Percentiles rank a stretch among this genome's conserved stretches.
Evolutionary conservation across 2,329 filamentous ascomycete genomes (phyloP).

Genomic region (Tricladium varicosporioides): DNA sequence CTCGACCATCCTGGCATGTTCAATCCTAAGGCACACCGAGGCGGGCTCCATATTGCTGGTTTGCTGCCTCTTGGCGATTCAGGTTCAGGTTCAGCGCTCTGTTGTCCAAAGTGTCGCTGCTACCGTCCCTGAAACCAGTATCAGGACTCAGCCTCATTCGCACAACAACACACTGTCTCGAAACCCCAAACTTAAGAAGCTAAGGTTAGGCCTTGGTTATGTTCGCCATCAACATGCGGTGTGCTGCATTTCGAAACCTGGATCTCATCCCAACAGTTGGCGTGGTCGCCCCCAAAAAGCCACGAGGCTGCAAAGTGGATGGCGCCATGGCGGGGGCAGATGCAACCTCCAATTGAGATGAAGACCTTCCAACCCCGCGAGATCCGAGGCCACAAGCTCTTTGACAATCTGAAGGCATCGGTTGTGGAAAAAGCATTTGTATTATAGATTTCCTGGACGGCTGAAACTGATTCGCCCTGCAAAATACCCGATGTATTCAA

Average conservation of each 20-base stretch:
- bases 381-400: background rate
- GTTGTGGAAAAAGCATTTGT: background rate
- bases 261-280: background rate
- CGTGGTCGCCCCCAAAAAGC: background rate
- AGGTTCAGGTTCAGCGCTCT: background rate
- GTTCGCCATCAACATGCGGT: background rate
- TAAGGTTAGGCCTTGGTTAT: too few relatives aligned
- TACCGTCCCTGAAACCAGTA: background rate
- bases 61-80: background rate
- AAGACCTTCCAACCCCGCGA: background rate
- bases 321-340: background rate
- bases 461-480: conserved; percentile 1
- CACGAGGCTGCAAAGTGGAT: background rate
- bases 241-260: background rate
- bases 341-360: background rate
- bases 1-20: background rate
- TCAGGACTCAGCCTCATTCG: background rate
- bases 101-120: background rate
- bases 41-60: background rate
- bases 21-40: background rate
- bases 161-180: background rate
- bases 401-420: background rate
- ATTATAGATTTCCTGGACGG: background rate
- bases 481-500: background rate
- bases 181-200: background rate